phyloP scores from a whole-genome alignment of 306 rosid genomes.

The Abrus precatorius region DNA sequence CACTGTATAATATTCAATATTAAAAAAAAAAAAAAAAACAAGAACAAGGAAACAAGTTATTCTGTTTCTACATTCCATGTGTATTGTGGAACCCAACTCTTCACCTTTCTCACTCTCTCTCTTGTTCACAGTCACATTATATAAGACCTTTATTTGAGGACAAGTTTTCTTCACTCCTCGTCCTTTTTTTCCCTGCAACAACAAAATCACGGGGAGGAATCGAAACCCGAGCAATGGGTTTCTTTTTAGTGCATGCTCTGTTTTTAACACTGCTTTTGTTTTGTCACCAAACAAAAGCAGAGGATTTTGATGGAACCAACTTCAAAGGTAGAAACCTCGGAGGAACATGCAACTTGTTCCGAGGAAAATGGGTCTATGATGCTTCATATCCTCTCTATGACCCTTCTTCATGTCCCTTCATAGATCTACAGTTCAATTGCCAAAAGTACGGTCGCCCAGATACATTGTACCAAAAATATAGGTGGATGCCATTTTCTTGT shows the following conservation, averaged over 20 bases:
- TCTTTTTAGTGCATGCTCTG: constrained; percentile 36
- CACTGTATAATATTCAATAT: constrained; percentile 8
- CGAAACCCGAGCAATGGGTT: constrained; percentile 78
- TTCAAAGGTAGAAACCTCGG: constrained; percentile 42
- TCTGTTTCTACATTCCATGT: constrained; percentile 48
- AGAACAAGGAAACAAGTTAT: background rate
- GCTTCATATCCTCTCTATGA: constrained; percentile 79
- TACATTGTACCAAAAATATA: constrained; percentile 69
- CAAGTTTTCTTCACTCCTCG: constrained; percentile 51
- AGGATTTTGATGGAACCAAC: constrained; percentile 38
- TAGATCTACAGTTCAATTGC: constrained; percentile 94
- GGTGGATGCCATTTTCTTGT: constrained; percentile 86
- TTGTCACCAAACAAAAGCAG: constrained; percentile 63
- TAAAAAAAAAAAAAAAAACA: background rate
- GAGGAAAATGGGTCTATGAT: constrained; percentile 83
- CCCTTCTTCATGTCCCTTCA: constrained; percentile 77
- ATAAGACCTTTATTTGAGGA: constrained; percentile 53
- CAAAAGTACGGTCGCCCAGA: constrained; percentile 82
- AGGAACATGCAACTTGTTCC: constrained; percentile 69
- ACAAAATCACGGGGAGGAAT: constrained; percentile 41
- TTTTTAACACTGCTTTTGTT: constrained; percentile 59
- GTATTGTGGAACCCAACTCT: constrained; percentile 32
- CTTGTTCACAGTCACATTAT: constrained; percentile 46
- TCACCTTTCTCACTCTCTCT: constrained; percentile 18
- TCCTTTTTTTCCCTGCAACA: constrained; percentile 38